Evolutionary conservation across 345 rosid species (phyloP).

Genomic region (Hypericum perforatum): DNA sequence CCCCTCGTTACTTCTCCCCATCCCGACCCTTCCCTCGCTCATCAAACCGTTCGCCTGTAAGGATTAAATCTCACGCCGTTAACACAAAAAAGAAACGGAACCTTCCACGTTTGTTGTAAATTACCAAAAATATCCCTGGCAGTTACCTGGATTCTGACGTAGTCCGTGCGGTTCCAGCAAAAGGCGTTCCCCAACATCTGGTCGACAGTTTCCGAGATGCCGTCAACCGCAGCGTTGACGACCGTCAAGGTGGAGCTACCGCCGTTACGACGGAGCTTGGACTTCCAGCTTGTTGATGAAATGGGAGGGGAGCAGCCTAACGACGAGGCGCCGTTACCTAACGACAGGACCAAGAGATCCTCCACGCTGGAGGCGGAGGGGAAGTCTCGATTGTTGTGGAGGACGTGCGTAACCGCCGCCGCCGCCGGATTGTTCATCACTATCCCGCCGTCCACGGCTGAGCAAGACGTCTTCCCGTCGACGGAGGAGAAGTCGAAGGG

Average conservation of each 20-base stretch:
- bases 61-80: conserved; percentile 16
- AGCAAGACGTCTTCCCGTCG: conserved; percentile 72
- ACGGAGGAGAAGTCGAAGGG: conserved; percentile 60
- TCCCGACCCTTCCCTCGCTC: conserved; percentile 31
- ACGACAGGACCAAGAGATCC: conserved; percentile 70
- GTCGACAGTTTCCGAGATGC: conserved; percentile 87
- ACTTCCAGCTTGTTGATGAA: conserved; percentile 10
- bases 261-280: conserved; percentile 34
- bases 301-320: conserved; percentile 4
- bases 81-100: background rate
- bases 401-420: conserved; percentile 87
- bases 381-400: conserved; percentile 92
- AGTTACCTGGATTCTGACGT: conserved; percentile 90
- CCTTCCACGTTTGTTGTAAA: conserved; percentile 3
- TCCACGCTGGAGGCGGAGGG: conserved; percentile 77
- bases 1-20: conserved; percentile 16
- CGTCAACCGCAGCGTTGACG: conserved; percentile 71
- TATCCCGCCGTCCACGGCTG: conserved; percentile 83
- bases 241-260: conserved; percentile 64
- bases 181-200: conserved; percentile 95
- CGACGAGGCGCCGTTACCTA: conserved; percentile 60
- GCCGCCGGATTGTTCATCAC: conserved; percentile 98
- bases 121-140: conserved; percentile 12
- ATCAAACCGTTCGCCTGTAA: conserved; percentile 54
- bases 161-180: conserved; percentile 83